These are phyloP conservation scores for Chenopodium album DNA, from an alignment of 148 eudicot species.

Conservation along the genomic window DNA sequence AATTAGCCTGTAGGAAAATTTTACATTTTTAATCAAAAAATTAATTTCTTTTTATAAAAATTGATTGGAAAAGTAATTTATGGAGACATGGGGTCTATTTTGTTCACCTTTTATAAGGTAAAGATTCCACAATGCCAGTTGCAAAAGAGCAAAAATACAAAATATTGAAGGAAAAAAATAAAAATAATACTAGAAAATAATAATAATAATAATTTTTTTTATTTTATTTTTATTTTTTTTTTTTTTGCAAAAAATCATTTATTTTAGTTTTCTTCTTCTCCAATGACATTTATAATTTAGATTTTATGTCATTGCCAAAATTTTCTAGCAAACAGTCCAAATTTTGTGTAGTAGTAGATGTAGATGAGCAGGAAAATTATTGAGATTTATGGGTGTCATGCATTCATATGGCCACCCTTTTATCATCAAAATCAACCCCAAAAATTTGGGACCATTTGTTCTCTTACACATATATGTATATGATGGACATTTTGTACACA, in stretches of 20 bases:
- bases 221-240: not conserved
- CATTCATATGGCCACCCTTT: constrained; percentile 22
- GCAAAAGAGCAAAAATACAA: constrained; percentile 6
- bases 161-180: not conserved
- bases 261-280: not conserved
- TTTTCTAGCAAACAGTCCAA: not conserved
- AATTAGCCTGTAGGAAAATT: not conserved
- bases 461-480: not conserved
- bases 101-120: constrained; percentile 27
- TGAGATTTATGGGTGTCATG: constrained; percentile 34
- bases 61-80: constrained; percentile 12
- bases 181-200: not conserved
- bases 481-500: not conserved
- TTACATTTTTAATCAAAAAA: not conserved
- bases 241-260: not conserved
- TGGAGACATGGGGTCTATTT: constrained; percentile 25
- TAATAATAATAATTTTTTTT: too few species aligned
- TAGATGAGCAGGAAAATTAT: constrained; percentile 25
- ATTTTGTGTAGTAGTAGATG: not conserved
- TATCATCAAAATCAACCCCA: constrained; percentile 20
- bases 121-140: constrained; percentile 22
- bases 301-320: constrained; percentile 9
- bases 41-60: not conserved
- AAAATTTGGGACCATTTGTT: constrained; percentile 22
- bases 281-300: not conserved